Evolutionary conservation across 176 grass and related monocot species (phyloP), one percentile per base, ranked within the genome.

Genomic region (Cenchrus americanus): DNA sequence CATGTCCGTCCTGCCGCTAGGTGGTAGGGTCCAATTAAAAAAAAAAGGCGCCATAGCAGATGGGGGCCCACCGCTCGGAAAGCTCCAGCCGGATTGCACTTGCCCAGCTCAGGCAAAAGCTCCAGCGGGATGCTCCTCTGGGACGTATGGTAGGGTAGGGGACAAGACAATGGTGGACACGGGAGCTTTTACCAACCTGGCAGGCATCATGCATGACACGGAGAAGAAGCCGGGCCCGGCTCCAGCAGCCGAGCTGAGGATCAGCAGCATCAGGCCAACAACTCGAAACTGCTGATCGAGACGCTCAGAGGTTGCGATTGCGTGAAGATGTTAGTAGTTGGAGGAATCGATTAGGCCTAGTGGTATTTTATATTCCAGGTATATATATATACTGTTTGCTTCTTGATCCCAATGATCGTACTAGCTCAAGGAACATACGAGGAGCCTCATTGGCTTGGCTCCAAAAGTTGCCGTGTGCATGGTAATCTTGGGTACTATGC

Each of bases 191-290:
- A 66, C 77, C 77, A 67, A 41, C 78, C 63, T 54, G 26, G 62
- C 77, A 66, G 77, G 77, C 77, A 37, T 80, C 26, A 3, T 80
- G 77, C 26, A 3, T 80, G 77, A n/a, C 62, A 68, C 8, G 13
- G 77, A 40, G 27, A 76, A 76, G 22, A 40, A 40, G 77, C 62
- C 62, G 48, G 77, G n/a, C n/a, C 62, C 32, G 32, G 32, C 32
- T 34, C 76, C 71, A 5, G 61, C 76, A 24, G 0, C 59, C 4
- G 34, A 37, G 34, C 34, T 37, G 34, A 37, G 34, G 34, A 37
- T 2, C 34, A 37, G 62, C 77, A 27, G 0, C 44, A 37, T 49
- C 18, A 52, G 14, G 26, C 17, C 11, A 23, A 15, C 4, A 8
- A 24, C 26, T 22, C 9, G 21, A 51, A 14, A 1, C 22, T 2